A percentile compares a stretch with the other conserved stretches of the same genome.
phyloP scores from a whole-genome alignment of 192 early-diverging fungal species.

The Coemansia sp. region DNA sequence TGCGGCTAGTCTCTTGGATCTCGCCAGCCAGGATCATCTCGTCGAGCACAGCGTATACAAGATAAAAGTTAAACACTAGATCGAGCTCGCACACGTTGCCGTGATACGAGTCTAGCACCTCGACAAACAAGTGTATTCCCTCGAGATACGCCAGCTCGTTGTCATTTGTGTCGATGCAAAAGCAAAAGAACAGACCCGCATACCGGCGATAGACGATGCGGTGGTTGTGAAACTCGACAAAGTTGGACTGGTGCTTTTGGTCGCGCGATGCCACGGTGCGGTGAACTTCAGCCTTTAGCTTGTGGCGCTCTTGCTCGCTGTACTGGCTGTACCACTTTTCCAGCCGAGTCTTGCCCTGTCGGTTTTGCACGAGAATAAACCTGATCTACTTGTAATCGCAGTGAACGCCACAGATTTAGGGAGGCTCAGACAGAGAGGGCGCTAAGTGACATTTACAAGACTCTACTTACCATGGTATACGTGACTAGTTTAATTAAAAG shows the following conservation, averaged over 20 bases:
- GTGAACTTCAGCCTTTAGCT: conserved; percentile 95
- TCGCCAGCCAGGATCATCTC: conserved; percentile 98
- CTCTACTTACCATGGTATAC: conserved; percentile 1
- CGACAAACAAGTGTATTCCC: conserved; percentile 98
- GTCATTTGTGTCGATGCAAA: conserved; percentile 98
- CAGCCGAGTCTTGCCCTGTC: conserved; percentile 96
- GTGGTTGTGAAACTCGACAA: conserved; percentile 98
- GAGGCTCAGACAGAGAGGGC: neutral
- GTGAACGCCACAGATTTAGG: neutral
- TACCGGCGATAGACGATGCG: conserved; percentile 98
- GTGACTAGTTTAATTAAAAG: neutral
- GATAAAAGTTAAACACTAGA: conserved; percentile 98
- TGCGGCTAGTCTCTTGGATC: conserved; percentile 94
- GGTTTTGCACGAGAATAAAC: conserved; percentile 97
- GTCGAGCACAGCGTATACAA: conserved; percentile 95
- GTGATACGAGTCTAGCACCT: conserved; percentile 97
- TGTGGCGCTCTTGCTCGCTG: conserved; percentile 91
- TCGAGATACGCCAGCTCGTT: conserved; percentile 95
- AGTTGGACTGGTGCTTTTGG: conserved; percentile 96
- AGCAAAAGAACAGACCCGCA: conserved; percentile 98
- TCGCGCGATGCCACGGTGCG: conserved; percentile 93
- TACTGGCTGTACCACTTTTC: conserved; percentile 97
- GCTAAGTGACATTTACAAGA: neutral
- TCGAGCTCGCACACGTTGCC: conserved; percentile 98
- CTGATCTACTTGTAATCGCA: conserved; percentile 59